phyloP scores from a whole-genome alignment of 2,329 filamentous ascomycete genomes.

The Penicillium sp. region DNA sequence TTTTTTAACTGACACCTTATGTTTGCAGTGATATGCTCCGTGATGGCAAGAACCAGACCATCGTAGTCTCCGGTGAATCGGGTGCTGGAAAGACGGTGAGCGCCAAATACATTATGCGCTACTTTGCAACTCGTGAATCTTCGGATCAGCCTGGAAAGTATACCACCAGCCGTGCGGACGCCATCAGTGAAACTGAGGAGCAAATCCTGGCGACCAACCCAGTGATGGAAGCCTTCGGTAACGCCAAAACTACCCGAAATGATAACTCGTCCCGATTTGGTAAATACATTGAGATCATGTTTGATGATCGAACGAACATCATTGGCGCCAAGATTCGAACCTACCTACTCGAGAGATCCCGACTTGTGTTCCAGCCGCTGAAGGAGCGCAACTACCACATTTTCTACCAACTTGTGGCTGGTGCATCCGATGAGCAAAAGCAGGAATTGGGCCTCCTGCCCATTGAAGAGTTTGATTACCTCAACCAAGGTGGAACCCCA shows the following conservation, averaged over 20 bases:
- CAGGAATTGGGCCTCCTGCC: constrained; percentile 72
- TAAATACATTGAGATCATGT: constrained; percentile 99
- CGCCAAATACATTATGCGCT: constrained; percentile 99
- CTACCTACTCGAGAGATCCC: constrained; percentile 88
- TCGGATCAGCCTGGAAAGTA: constrained; percentile 78
- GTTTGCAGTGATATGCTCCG: constrained; percentile 96
- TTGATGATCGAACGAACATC: constrained; percentile 89
- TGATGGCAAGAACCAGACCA: constrained; percentile 92
- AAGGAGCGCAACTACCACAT: constrained; percentile 99
- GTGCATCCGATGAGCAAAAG: constrained; percentile 76
- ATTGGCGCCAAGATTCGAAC: constrained; percentile 96
- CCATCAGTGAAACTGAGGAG: constrained; percentile 98
- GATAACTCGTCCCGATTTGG: constrained; percentile 98
- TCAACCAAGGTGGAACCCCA: constrained; percentile 90
- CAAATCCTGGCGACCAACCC: constrained; percentile 97
- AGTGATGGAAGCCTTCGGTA: constrained; percentile 99
- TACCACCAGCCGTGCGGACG: constrained; percentile 64
- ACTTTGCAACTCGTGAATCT: constrained; percentile 95
- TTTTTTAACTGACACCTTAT: constrained; percentile 27
- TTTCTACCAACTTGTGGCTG: constrained; percentile 94
- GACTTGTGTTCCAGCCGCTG: constrained; percentile 91
- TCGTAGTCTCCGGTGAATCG: constrained; percentile 98
- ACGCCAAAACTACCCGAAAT: constrained; percentile 98
- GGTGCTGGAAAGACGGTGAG: constrained; percentile 98
- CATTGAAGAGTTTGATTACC: constrained; percentile 87